Percentiles rank a stretch among this genome's conserved stretches.
Evolutionary conservation across 2,329 filamentous ascomycete species (phyloP).

Genomic region (Claviceps sp.): DNA sequence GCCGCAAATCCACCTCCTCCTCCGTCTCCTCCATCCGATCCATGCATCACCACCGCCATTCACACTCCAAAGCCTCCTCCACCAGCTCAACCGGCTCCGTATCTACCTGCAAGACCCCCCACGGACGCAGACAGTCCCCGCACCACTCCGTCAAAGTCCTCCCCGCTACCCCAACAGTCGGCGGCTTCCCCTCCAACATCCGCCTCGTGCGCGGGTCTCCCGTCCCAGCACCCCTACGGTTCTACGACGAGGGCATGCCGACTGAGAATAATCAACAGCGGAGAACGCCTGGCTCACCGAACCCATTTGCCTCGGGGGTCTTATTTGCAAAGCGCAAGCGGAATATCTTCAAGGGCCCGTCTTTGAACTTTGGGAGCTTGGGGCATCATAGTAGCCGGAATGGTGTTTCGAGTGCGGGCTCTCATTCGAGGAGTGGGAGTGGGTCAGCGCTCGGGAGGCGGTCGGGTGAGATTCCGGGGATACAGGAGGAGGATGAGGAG

Average conservation of each 20-base stretch:
- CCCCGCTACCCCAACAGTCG: constrained; percentile 68
- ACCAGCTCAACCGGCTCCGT: constrained; percentile 72
- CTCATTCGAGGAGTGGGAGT: constrained; percentile 46
- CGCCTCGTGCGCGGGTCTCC: constrained; percentile 57
- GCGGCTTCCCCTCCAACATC: constrained; percentile 71
- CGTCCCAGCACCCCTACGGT: constrained; percentile 33
- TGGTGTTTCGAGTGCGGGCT: constrained; percentile 17
- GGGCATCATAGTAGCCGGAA: constrained; percentile 25
- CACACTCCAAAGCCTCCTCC: constrained; percentile 87
- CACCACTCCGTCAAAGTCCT: constrained; percentile 92
- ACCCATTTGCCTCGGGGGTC: constrained; percentile 48
- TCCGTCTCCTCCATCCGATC: constrained; percentile 88
- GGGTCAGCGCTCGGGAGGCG: constrained; percentile 48
- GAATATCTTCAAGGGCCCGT: constrained; percentile 70
- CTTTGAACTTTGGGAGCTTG: constrained; percentile 39
- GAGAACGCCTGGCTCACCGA: constrained; percentile 35
- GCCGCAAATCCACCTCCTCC: constrained; percentile 89
- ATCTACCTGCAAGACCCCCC: constrained; percentile 54
- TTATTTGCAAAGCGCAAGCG: constrained; percentile 73
- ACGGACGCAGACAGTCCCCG: constrained; percentile 55
- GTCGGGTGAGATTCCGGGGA: constrained; percentile 58
- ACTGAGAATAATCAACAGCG: constrained; percentile 15
- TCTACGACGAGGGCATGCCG: constrained; percentile 47
- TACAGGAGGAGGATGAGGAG: constrained; percentile 51
- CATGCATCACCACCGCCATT: constrained; percentile 74